These are phyloP conservation scores for Aegilops speltoides DNA, from an alignment of 176 grass and related monocot species.

Conservation along the genomic window DNA sequence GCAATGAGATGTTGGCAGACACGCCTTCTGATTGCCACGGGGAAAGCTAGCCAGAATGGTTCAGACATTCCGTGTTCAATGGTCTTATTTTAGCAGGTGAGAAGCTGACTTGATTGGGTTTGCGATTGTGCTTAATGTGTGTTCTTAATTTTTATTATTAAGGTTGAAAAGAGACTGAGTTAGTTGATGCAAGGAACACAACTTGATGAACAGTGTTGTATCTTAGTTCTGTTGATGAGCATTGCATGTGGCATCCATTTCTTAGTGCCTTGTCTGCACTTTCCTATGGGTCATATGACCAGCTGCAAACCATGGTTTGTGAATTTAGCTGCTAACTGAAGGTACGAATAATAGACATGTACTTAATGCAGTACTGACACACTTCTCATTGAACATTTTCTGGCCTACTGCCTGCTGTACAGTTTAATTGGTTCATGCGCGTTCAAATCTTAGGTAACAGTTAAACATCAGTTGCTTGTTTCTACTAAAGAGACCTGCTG, in stretches of 20 bases:
- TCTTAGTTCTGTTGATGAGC: background rate
- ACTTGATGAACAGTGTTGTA: background rate
- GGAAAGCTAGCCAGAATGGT: background rate
- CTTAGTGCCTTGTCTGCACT: background rate
- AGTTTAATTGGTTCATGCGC: background rate
- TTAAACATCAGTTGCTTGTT: background rate
- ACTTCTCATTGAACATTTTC: background rate
- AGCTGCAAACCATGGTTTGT: background rate
- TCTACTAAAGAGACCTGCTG: background rate
- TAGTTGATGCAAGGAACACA: background rate
- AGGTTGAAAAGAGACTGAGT: background rate
- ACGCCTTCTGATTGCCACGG: background rate
- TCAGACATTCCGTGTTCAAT: background rate
- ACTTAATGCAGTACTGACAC: background rate
- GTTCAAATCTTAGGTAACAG: background rate
- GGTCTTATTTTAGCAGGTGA: background rate
- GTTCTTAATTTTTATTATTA: background rate
- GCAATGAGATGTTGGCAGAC: slow-evolving; percentile 1
- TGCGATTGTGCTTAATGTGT: background rate
- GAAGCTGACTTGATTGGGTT: background rate
- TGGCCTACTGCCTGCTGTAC: background rate
- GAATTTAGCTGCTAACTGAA: background rate
- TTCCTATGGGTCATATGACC: background rate
- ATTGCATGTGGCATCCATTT: slow-evolving; percentile 7
- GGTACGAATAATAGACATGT: background rate